Conservation (phyloP, 345 rosid genomes). For the Gossypium ekmanianum region DNA sequence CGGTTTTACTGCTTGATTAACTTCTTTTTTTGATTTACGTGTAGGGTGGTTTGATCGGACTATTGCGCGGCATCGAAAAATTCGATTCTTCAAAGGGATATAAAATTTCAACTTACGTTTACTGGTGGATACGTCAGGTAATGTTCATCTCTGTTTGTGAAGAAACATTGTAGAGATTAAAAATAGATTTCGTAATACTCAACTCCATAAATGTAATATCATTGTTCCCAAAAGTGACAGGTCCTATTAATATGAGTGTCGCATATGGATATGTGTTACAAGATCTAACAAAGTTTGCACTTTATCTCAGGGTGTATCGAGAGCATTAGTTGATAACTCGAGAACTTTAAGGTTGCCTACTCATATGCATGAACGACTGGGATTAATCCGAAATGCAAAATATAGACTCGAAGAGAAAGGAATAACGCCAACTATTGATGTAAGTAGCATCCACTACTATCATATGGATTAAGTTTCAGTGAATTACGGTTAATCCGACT, state of each 20-base stretch:
- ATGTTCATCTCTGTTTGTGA: not conserved
- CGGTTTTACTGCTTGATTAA: not conserved
- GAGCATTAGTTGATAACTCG: conserved; percentile 78
- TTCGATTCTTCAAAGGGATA: conserved; percentile 1
- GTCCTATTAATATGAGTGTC: not conserved
- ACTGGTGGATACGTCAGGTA: conserved; percentile 9
- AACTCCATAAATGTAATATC: not conserved
- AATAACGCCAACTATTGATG: conserved; percentile 78
- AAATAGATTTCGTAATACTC: not conserved
- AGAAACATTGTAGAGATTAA: not conserved
- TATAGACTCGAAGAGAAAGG: conserved; percentile 75
- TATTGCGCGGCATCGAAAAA: not conserved
- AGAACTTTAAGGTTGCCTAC: conserved; percentile 82
- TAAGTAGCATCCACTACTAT: conserved; percentile 34
- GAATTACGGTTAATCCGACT: not conserved
- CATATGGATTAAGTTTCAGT: not conserved
- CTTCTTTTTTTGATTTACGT: not conserved
- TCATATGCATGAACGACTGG: conserved; percentile 77
- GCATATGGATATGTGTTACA: not conserved
- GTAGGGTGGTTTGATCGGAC: not conserved
- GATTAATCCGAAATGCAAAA: conserved; percentile 79
- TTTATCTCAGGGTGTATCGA: conserved; percentile 69
- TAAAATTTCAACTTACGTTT: conserved; percentile 1
- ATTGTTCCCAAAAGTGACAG: not conserved
- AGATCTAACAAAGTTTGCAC: conserved; percentile 15